A percentile compares a stretch with the other conserved stretches of the same genome.
These are phyloP conservation scores for Melampsora americana DNA, from an alignment of 1,284 basidiomycete genomes.

Conservation along the genomic window DNA sequence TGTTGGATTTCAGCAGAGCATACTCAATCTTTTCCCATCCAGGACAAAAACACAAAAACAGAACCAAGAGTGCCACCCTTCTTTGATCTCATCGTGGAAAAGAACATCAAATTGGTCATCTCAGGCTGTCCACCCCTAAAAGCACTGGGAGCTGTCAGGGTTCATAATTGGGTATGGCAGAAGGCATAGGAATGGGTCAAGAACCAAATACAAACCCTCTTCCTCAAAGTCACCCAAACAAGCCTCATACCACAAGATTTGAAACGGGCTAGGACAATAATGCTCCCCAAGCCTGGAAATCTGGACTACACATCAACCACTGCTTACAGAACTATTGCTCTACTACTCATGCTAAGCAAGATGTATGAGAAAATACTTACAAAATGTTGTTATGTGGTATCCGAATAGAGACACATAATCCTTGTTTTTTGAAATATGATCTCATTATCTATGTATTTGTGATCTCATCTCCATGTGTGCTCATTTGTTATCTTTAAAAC, in stretches of 20 bases:
- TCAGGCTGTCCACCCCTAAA: background rate
- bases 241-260: background rate
- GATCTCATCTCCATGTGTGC: too few species aligned
- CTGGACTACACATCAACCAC: background rate
- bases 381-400: too few species aligned
- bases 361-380: too few species aligned
- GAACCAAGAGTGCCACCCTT: background rate
- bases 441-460: too few species aligned
- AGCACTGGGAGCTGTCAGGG: background rate
- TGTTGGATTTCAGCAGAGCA: background rate
- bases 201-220: background rate
- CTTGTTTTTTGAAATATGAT: too few species aligned
- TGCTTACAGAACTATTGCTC: too few species aligned
- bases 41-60: background rate
- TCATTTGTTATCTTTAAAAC: too few species aligned
- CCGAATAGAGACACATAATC: too few species aligned
- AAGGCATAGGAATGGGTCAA: background rate
- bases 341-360: too few species aligned
- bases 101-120: background rate
- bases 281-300: background rate
- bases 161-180: background rate
- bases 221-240: background rate
- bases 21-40: background rate
- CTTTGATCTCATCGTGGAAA: background rate
- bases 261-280: background rate